phyloP scores from a whole-genome alignment of 306 rosid species.

The Gastrolobium bilobum region DNA sequence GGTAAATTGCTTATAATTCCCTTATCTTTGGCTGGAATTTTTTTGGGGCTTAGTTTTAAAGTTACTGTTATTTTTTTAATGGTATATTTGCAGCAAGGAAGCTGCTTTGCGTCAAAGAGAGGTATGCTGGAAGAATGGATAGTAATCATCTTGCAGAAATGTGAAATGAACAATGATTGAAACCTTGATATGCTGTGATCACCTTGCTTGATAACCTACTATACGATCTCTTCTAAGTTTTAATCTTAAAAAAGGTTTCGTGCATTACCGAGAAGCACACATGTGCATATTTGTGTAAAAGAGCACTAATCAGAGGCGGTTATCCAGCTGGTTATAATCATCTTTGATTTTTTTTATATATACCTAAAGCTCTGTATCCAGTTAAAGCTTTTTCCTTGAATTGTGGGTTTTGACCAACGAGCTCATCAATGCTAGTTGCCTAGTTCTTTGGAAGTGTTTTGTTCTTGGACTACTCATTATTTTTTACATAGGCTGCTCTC shows the following conservation, averaged over 20 bases:
- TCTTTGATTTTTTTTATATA: conserved; percentile 3
- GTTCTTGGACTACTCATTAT: conserved; percentile 46
- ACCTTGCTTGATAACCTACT: conserved; percentile 42
- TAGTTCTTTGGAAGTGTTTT: conserved; percentile 42
- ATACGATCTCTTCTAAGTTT: conserved; percentile 5
- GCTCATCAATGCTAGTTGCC: neutral
- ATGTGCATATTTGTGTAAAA: conserved; percentile 18
- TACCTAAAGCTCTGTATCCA: conserved; percentile 30
- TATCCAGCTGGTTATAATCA: conserved; percentile 13
- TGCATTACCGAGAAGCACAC: neutral
- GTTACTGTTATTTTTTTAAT: conserved; percentile 46
- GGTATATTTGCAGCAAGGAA: conserved; percentile 85
- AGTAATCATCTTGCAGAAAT: conserved; percentile 36
- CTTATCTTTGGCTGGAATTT: conserved; percentile 11
- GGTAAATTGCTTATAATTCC: conserved; percentile 58
- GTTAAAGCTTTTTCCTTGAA: conserved; percentile 16
- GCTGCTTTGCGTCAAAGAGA: conserved; percentile 96
- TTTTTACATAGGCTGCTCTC: conserved; percentile 85
- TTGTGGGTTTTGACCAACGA: conserved; percentile 25
- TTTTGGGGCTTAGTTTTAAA: conserved; percentile 28
- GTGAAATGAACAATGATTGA: conserved; percentile 45
- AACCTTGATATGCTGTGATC: conserved; percentile 33
- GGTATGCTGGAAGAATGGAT: conserved; percentile 60
- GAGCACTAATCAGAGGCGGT: neutral
- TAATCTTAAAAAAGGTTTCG: neutral